Evolutionary conservation across 2,329 filamentous ascomycete species (phyloP), one percentile per base, ranked within the genome.

Genomic region (Bipolaris zeicola): DNA sequence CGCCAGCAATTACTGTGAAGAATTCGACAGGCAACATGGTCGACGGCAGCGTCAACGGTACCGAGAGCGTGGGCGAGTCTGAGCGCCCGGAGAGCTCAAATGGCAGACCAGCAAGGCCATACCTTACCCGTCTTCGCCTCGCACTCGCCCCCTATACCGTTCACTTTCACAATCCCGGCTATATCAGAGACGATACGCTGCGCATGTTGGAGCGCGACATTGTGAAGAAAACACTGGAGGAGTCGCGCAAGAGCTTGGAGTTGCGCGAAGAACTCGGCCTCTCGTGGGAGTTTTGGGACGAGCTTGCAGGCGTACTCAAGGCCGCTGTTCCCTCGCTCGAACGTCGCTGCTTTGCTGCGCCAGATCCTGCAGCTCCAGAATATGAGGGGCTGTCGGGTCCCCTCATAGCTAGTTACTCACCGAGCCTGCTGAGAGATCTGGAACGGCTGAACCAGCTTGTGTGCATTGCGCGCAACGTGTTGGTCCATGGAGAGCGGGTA

Each of bases 401-500:
- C 34, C 76, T 88, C 16, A 88, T 89, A 60, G 85, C 85, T 13
- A 80, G 79, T 55, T 84, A 86, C 65, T 84, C 86, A 58, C 81
- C 82, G 47, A 81, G 78, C 6, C 72, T 88, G 48, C 81, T 86
- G 60, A 83, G 85, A 63, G 86, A 89, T 63, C 80, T 88, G 52
- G 85, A 88, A 67, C 78, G 85, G 26, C 71, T 89, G 39, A 87
- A 87, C 64, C 84, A 87, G 65, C 69, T 88, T 8, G 82, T 87
- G 38, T 84, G 82, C 6, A 86, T 88, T 55, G 83, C 83, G 20
- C 80, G 86, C 28, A 89, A 88, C 67, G 79, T 87, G 24, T 79
- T 88, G 33, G 85, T 85, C 0, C 83, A 81, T 20, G 87, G 85
- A 18, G 84, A 85, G 58, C 79, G 79, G 46, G 85, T 84, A 20